Base-by-base conservation (phyloP, 805 yeast species). In the Zygosaccharomyces bisporus region DNA sequence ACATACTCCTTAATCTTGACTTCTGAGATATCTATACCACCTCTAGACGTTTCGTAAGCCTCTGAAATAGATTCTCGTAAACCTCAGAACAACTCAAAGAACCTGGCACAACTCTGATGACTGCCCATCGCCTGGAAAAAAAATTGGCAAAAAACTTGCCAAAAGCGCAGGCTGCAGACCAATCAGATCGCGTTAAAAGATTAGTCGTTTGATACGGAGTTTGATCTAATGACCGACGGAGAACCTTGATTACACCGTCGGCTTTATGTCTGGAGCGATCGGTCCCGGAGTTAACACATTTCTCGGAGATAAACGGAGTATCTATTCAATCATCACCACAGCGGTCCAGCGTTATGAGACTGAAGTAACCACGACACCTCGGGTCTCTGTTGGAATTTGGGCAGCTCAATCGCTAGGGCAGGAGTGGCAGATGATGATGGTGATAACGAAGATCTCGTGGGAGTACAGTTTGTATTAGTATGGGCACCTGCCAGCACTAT, bases 301-400 rank as follows among this genome's bases (percentile, higher is more conserved):
- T n/a, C n/a, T n/a, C n/a, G n/a, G n/a, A n/a, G n/a, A n/a, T n/a
- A n/a, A n/a, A n/a, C n/a, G n/a, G n/a, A n/a, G n/a, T n/a, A n/a
- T n/a, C n/a, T n/a, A n/a, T n/a, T n/a, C n/a, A n/a, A n/a, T n/a
- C 16, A 8, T 47, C 44, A 47, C 51, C 51, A 47, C 30, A 47
- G 14, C 34, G 44, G 45, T 10, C 36, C 41, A 6, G 46, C 34
- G 30, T 35, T 41, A 38, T 42, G 36, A 21, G 41, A 27, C 18
- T 44, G 40, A 13, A 44, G 13, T 12, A 41, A 33, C 14, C 36
- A 32, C 12, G 40, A 24, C 2, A 44, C 29, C 6, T 39, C 29
- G 18, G 16, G 35, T 19, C 51, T 44, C n/a, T 44, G 38, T 14
- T 44, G 51, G 12, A 47, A 41, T 20, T 41, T 47, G 29, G 45